These are phyloP conservation scores for Suillus occidentalis DNA, from an alignment of 768 basidiomycete genomes.

Conservation along the genomic window DNA sequence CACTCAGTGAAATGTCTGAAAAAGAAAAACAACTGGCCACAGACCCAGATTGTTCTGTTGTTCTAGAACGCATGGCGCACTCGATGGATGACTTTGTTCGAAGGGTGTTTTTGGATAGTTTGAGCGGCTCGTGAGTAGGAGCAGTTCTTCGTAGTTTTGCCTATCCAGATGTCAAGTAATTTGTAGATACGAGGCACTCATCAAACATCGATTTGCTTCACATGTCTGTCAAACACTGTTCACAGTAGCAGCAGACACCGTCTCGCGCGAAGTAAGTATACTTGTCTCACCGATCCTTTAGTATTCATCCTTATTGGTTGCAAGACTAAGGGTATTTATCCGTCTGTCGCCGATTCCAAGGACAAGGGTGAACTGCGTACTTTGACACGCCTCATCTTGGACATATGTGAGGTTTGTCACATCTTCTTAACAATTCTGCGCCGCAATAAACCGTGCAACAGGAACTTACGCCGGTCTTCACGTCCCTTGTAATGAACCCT, in stretches of 20 bases:
- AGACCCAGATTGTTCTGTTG: conserved; percentile 89
- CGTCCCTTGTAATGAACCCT: conserved; percentile 73
- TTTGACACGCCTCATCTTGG: conserved; percentile 60
- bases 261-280: conserved; percentile 62
- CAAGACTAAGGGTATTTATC: conserved; percentile 56
- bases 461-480: conserved; percentile 70
- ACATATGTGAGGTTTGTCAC: conserved; percentile 59
- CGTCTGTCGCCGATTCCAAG: conserved; percentile 45
- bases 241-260: conserved; percentile 59
- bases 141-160: conserved; percentile 8
- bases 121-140: conserved; percentile 81
- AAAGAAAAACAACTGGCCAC: conserved; percentile 91
- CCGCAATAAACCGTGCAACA: conserved; percentile 26
- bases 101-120: conserved; percentile 83
- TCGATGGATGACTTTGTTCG: conserved; percentile 98
- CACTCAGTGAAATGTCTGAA: conserved; percentile 78
- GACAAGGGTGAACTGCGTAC: conserved; percentile 67
- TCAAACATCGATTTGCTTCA: conserved; percentile 86
- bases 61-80: conserved; percentile 86
- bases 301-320: not conserved
- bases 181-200: conserved; percentile 59
- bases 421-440: conserved; percentile 15
- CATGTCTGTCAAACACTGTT: conserved; percentile 94
- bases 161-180: conserved; percentile 6
- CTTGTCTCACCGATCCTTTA: not conserved